Evolutionary conservation across 1,139 yeast species (phyloP), one percentile per base, ranked within the genome.

Genomic region (Geotrichum klebahnii): DNA sequence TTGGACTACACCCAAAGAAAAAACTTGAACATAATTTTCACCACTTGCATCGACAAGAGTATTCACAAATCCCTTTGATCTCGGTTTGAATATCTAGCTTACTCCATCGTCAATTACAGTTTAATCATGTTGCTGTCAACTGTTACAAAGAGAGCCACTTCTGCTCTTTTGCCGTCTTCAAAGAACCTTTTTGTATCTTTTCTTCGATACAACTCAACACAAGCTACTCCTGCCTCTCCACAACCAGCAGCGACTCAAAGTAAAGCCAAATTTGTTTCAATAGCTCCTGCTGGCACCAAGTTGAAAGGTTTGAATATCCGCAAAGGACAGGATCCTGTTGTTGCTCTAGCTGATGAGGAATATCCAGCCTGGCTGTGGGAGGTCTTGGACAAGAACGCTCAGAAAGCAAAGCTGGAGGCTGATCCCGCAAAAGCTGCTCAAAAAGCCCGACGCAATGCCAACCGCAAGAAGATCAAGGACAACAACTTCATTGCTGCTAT

Each of bases 291-390:
- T 4, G 98, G 98, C 5, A 87, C 97, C 0, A 76, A 78, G 12
- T 74, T 92, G 57, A 86, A 86, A 61, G 74, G 74, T 22, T 71
- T 90, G 62, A 85, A 85, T 61, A 76, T 92, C 50, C 79, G 77
- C 63, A 89, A 89, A 65, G 74, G 77, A 34, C 95, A 94, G 20
- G 80, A 82, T 55, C 96, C 89, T 59, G 92, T 95, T n/a, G 82
- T 88, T 5, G 97, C 98, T 1, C 70, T 84, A 51, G 86, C 84
- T 55, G 97, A 92, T 64, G 72, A 75, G 36, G 96, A 90, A 61
- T 92, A 92, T 64, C 98, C 98, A 2, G 87, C 77, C 45, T 92
- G 97, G 97, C 76, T 92, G 53, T 92, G 98, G 98, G 79, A 76
- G n/a, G 74, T 87, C 55, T 76, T 89, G 42, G 95, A 89, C 64